A percentile compares a stretch with the other conserved stretches of the same genome.
Conservation (phyloP, 73 alveolate genomes). For the Effrenium voratum region DNA sequence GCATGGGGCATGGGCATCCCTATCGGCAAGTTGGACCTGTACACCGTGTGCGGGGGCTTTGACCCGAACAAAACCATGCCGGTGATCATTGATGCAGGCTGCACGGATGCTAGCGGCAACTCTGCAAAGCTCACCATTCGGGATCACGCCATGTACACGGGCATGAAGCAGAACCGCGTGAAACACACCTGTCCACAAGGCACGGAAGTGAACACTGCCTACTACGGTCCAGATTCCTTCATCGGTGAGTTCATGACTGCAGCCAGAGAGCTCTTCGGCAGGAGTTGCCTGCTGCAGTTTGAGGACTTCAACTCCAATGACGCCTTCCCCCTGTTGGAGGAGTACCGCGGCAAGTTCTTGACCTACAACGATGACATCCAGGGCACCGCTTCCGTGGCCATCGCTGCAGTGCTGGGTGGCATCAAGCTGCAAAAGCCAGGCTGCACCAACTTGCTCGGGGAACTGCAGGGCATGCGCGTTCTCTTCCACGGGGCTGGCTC, state of each 20-base stretch:
- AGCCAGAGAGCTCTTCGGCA: conserved; percentile 76
- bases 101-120: conserved; percentile 37
- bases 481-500: conserved; percentile 92
- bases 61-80: conserved; percentile 82
- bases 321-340: conserved; percentile 85
- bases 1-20: conserved; percentile 93
- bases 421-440: conserved; percentile 80
- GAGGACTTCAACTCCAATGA: conserved; percentile 93
- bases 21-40: conserved; percentile 82
- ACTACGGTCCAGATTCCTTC: conserved; percentile 81
- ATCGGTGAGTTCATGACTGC: conserved; percentile 91
- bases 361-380: conserved; percentile 93
- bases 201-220: conserved; percentile 79
- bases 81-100: conserved; percentile 82
- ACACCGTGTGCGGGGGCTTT: conserved; percentile 64
- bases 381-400: conserved; percentile 77
- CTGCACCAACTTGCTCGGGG: conserved; percentile 44
- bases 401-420: conserved; percentile 79
- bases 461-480: conserved; percentile 72
- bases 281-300: conserved; percentile 76
- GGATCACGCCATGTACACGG: conserved; percentile 78
- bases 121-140: conserved; percentile 66
- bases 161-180: conserved; percentile 65
- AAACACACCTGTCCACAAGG: conserved; percentile 60
- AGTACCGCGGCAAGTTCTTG: conserved; percentile 87